phyloP scores from a whole-genome alignment of 179 eudicot species.

The Amaranthus tricolor region DNA sequence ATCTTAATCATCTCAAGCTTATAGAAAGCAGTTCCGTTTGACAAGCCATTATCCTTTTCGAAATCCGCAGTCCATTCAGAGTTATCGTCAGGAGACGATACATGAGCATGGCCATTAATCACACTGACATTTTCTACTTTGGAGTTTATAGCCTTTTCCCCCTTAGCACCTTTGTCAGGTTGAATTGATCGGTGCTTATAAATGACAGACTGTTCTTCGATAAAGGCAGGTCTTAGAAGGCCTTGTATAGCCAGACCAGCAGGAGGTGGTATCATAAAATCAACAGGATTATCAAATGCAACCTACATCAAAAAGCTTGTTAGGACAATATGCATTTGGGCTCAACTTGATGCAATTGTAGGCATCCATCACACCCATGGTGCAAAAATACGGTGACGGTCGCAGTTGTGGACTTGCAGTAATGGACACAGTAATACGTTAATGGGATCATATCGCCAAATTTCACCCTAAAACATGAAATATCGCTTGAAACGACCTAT shows the following conservation, averaged over 20 bases:
- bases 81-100: constrained; percentile 41
- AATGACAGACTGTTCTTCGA: constrained; percentile 74
- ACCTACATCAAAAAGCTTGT: constrained; percentile 33
- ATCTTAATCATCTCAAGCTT: constrained; percentile 88
- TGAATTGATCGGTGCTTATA: constrained; percentile 47
- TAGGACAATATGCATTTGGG: neutral
- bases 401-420: too few relatives aligned
- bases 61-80: constrained; percentile 48
- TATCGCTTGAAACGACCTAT: too few relatives aligned
- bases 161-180: constrained; percentile 29
- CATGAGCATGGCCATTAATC: constrained; percentile 59
- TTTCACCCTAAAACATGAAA: too few relatives aligned
- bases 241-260: constrained; percentile 86
- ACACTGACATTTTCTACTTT: constrained; percentile 39
- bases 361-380: neutral
- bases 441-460: too few relatives aligned
- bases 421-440: too few relatives aligned
- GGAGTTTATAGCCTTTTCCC: constrained; percentile 32
- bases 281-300: constrained; percentile 68
- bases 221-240: constrained; percentile 70
- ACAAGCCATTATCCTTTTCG: constrained; percentile 57
- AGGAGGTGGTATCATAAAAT: constrained; percentile 82
- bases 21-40: constrained; percentile 73
- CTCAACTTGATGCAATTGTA: constrained; percentile 4
- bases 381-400: too few relatives aligned